A percentile compares a stretch with the other conserved stretches of the same genome.
Evolutionary conservation across 1,284 basidiomycete genomes (phyloP).

Genomic region (Cutaneotrichosporon arboriforme): DNA sequence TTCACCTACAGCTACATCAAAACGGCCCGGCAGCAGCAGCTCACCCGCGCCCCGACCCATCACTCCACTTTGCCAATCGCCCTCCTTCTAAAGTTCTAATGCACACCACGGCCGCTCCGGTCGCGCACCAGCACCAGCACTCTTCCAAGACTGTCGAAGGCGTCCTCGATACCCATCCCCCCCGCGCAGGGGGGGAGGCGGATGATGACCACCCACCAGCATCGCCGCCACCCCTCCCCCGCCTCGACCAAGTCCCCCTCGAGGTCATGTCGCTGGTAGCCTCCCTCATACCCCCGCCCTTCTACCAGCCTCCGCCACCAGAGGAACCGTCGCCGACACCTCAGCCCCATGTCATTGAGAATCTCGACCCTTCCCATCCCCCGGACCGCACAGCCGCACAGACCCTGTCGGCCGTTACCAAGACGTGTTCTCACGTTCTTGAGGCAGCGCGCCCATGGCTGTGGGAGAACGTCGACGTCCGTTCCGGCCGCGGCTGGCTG

Average conservation of each 20-base stretch:
- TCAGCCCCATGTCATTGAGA: constrained; percentile 22
- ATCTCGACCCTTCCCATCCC: constrained; percentile 30
- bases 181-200: too few species aligned
- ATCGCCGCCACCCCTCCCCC: background rate
- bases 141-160: background rate
- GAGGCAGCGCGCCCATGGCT: constrained; percentile 44
- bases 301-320: constrained; percentile 23
- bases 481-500: constrained; percentile 45
- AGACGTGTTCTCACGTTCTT: constrained; percentile 24
- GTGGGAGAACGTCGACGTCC: constrained; percentile 46
- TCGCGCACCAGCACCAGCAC: background rate
- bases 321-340: constrained; percentile 14
- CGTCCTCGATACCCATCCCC: too few species aligned
- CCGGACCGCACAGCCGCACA: constrained; percentile 19
- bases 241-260: constrained; percentile 41
- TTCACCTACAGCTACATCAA: background rate
- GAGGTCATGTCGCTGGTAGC: constrained; percentile 37
- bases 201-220: too few species aligned
- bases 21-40: background rate
- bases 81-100: constrained; percentile 4
- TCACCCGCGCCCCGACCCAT: background rate
- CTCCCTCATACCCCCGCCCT: constrained; percentile 33
- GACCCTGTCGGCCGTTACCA: constrained; percentile 24
- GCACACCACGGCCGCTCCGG: constrained; percentile 5
- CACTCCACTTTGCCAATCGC: background rate